Percentiles rank a stretch among this genome's conserved stretches.
Conservation (phyloP, 306 rosid species). For the Casuarina glauca region DNA sequence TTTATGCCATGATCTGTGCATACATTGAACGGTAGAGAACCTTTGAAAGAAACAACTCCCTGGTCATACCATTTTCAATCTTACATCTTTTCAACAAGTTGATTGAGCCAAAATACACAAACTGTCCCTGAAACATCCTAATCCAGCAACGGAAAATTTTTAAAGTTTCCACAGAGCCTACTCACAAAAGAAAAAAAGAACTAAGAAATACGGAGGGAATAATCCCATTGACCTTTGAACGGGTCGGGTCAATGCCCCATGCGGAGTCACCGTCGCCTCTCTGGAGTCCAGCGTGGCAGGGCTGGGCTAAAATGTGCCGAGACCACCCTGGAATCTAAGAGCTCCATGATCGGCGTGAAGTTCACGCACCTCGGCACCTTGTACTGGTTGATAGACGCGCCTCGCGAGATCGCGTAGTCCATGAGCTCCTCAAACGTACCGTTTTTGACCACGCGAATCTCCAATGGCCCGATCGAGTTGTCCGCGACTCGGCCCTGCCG, state of each 20-base stretch:
- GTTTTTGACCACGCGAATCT: constrained; percentile 47
- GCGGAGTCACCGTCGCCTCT: constrained; percentile 26
- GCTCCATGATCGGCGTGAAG: constrained; percentile 60
- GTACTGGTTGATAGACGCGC: constrained; percentile 62
- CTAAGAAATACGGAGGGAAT: background rate
- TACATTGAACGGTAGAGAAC: no score
- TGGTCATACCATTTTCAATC: background rate
- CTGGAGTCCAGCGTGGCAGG: constrained; percentile 55
- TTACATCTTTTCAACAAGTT: constrained; percentile 18
- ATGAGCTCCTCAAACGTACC: constrained; percentile 61
- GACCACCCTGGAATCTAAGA: constrained; percentile 50
- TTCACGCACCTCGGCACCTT: constrained; percentile 67
- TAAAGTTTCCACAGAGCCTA: background rate
- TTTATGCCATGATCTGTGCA: no score
- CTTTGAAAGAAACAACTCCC: constrained; percentile 17
- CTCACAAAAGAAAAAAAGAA: background rate
- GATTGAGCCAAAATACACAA: constrained; percentile 27
- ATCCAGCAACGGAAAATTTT: constrained; percentile 9
- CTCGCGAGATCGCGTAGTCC: constrained; percentile 65
- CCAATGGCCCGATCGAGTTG: constrained; percentile 54
- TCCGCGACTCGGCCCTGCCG: constrained; percentile 56
- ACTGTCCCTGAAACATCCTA: constrained; percentile 29
- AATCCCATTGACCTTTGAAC: constrained; percentile 17
- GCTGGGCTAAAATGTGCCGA: constrained; percentile 52
- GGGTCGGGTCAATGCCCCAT: background rate